Evolutionary conservation across 2,329 filamentous ascomycete species (phyloP).

Genomic region (Curvularia lunata): DNA sequence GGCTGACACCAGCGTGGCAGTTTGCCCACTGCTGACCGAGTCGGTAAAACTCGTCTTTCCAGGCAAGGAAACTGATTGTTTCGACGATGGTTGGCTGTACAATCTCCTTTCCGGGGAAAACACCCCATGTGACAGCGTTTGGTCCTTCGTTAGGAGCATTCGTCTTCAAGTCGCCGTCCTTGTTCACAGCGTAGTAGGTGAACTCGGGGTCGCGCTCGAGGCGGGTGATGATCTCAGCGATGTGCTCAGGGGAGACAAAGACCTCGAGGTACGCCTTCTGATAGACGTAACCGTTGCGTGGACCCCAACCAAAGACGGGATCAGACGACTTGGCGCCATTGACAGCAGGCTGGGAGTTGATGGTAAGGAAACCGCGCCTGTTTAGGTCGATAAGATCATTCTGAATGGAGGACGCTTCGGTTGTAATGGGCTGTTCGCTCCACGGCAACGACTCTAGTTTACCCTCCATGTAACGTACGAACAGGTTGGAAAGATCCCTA

Average conservation of each 20-base stretch:
- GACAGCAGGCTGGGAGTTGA: slow-evolving; percentile 97
- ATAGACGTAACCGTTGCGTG: slow-evolving; percentile 93
- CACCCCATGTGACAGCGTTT: slow-evolving; percentile 99
- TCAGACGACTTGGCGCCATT: slow-evolving; percentile 89
- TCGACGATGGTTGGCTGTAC: slow-evolving; percentile 99
- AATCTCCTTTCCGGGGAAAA: slow-evolving; percentile 98
- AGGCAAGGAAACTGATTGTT: slow-evolving; percentile 94
- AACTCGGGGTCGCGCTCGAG: slow-evolving; percentile 80
- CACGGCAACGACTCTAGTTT: slow-evolving; percentile 85
- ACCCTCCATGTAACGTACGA: slow-evolving; percentile 83
- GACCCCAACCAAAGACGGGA: slow-evolving; percentile 90
- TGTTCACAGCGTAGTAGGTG: slow-evolving; percentile 94
- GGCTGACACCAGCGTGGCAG: slow-evolving; percentile 78
- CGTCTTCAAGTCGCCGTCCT: slow-evolving; percentile 78
- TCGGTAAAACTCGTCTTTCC: slow-evolving; percentile 97
- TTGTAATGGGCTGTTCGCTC: slow-evolving; percentile 87
- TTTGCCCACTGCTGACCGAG: slow-evolving; percentile 93
- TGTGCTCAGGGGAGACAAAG: slow-evolving; percentile 79
- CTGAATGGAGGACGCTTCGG: slow-evolving; percentile 80
- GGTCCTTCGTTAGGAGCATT: slow-evolving; percentile 86
- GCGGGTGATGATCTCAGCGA: slow-evolving; percentile 76
- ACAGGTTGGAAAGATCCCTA: slow-evolving; percentile 80
- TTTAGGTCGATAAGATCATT: slow-evolving; percentile 81
- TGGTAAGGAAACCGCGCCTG: slow-evolving; percentile 83
- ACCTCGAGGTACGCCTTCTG: slow-evolving; percentile 98